Evolutionary conservation across 768 basidiomycete genomes (phyloP).

Genomic region (Clitopilus hobsonii): DNA sequence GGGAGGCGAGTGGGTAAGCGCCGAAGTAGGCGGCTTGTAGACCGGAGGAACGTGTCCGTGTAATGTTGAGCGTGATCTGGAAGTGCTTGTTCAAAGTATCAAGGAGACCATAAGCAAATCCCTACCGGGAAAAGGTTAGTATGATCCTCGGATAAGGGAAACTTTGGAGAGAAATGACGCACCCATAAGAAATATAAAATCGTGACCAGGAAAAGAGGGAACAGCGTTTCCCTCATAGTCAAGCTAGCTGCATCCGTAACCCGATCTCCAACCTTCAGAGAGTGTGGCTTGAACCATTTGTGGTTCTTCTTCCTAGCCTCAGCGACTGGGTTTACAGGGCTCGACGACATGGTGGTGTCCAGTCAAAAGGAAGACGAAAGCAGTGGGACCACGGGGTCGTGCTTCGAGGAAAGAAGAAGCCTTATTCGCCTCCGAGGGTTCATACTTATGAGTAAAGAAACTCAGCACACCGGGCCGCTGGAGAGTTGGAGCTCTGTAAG

Average conservation of each 20-base stretch:
- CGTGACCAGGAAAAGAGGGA: slow-evolving; percentile 28
- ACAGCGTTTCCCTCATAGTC: slow-evolving; percentile 25
- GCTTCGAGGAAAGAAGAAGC: too few relatives aligned
- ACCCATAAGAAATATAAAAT: slow-evolving; percentile 32
- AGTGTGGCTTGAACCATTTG: slow-evolving; percentile 20
- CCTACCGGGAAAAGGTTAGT: slow-evolving; percentile 10
- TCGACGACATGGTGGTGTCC: background rate
- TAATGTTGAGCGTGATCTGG: slow-evolving; percentile 25
- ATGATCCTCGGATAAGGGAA: background rate
- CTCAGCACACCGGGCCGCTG: background rate
- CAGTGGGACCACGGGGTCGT: background rate
- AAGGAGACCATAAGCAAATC: slow-evolving; percentile 28
- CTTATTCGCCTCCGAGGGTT: background rate
- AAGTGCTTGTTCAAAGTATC: slow-evolving; percentile 32
- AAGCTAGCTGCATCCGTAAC: slow-evolving; percentile 25
- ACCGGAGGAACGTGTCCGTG: slow-evolving; percentile 28
- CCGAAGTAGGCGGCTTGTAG: slow-evolving; percentile 31
- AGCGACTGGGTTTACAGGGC: background rate
- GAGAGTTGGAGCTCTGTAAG: background rate
- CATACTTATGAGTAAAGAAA: background rate
- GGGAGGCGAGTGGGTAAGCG: slow-evolving; percentile 28
- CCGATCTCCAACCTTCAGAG: slow-evolving; percentile 26
- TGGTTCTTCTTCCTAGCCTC: background rate
- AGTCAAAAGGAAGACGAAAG: too few relatives aligned
- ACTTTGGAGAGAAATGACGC: background rate